Evolutionary conservation across 306 rosid species (phyloP), one percentile per base, ranked within the genome.

Genomic region (Spatholobus suberectus): DNA sequence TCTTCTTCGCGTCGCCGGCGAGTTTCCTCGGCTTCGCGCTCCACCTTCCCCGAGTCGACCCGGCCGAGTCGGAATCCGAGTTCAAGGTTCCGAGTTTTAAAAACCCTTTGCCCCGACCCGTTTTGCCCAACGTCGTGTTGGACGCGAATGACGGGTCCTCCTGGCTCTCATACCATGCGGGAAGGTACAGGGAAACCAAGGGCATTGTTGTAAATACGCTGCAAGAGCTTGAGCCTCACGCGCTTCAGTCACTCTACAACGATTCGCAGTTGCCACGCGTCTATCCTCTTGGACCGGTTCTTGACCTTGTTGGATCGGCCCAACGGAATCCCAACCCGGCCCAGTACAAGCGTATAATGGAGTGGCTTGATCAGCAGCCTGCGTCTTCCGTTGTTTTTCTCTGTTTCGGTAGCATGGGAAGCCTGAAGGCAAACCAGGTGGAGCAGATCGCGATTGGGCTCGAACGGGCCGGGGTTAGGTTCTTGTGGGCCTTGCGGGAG

Each of bases 1-100:
- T 92, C 21, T 88, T 49, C 76, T 91, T 76, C 67, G 59, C 90
- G 0, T 88, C 93, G 4, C 87, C 93, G 12, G 92, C 92, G 62
- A 73, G 85, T 20, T 91, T 88, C 77, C 84, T 90, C 41, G 77
- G 90, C 57, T 87, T 90, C 70, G 5, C 44, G 75, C 85, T 90
- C 57, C 89, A 88, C 58, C 43, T 89, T 0, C 77, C 87, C 1
- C 52, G 27, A 21, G 27, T 61, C 44, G 27, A 76, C 51, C 5
- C 51, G 3, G 4, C 9, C 4, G 82, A 83, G 12, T 52, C 77
- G 15, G 71, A 24, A 3, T 6, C 70, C 5, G 90, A 91, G 82
- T 81, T 91, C 15, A 3, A 7, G 2, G 4, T 91, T 10, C 87
- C 88, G 23, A 23, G 86, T 46, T 90, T 87, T 4, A 41, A 47